Base-by-base conservation (phyloP, 164 flowering plant genomes). In the Malania oleifera region DNA sequence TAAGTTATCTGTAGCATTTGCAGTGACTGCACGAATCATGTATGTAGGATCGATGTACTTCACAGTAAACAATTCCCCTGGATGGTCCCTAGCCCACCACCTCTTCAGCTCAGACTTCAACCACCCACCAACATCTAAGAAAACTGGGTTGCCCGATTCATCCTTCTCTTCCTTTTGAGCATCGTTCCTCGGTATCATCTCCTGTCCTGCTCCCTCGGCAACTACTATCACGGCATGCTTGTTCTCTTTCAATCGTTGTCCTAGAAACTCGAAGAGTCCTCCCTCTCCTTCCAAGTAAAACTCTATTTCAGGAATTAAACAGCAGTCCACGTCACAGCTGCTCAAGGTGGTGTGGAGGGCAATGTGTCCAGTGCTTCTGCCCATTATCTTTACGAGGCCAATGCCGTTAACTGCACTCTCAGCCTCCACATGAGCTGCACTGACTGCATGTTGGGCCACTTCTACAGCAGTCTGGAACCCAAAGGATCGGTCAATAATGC, bases 381-480 rank as follows among this genome's bases (percentile, higher is more conserved):
- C 97, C 97, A 90, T 90, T 11, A 90, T 74, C 73, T 87, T 90
- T n/a, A 90, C 95, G 25, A 90, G 61, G 23, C 97, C 97, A 23
- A 90, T 81, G 27, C 97, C 97, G 46, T 87, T 87, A 3, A 82
- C 87, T 5, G 89, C 92, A 65, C 95, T 90, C 71, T 84, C 87
- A 0, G 96, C 89, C 63, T 86, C 91, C 12, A 80, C 82, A 62
- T 89, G 84, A 41, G 82, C 95, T 0, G 97, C 90, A 62, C 52
- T 76, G 54, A 87, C 84, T n/a, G 97, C 90, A 56, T 83, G 81
- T 56, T 81, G 92, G 5, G 97, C 95, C 70, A 70, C 71, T 64
- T 87, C 97, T 5, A 90, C 97, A 0, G 97, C 97, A 1, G 97
- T 90, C 44, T 80, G 85, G 53, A 90, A 90, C 14, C 97, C 97